Conservation (phyloP, 805 yeast genomes). For the Saccharomycopsis sp. region DNA sequence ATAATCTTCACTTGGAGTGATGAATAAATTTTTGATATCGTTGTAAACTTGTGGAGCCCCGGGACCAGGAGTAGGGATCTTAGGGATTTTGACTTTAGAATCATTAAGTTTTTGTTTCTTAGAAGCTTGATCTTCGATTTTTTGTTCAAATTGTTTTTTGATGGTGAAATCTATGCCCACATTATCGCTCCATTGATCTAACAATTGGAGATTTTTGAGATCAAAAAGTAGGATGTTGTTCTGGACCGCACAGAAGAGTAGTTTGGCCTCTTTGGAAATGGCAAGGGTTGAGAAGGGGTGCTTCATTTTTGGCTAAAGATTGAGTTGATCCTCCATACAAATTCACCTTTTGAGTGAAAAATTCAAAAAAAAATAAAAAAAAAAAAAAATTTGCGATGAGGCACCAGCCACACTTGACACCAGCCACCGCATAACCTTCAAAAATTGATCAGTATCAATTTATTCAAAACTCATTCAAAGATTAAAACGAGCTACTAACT, state of each 20-base stretch:
- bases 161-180: slow-evolving; percentile 36
- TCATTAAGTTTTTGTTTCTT: slow-evolving; percentile 17
- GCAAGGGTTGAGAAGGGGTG: slow-evolving; percentile 61
- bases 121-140: slow-evolving; percentile 24
- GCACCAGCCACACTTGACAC: too few relatives aligned
- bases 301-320: slow-evolving; percentile 25
- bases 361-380: too few relatives aligned
- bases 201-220: slow-evolving; percentile 27
- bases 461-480: too few relatives aligned
- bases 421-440: too few relatives aligned
- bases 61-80: slow-evolving; percentile 51
- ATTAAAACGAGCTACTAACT: too few relatives aligned
- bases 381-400: too few relatives aligned
- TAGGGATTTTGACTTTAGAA: slow-evolving; percentile 30
- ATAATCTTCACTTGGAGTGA: slow-evolving; percentile 42
- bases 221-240: slow-evolving; percentile 48
- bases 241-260: slow-evolving; percentile 47
- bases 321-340: too few relatives aligned
- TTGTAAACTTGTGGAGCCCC: slow-evolving; percentile 62
- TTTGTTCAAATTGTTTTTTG: slow-evolving; percentile 37
- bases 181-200: slow-evolving; percentile 59
- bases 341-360: too few relatives aligned
- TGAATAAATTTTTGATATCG: slow-evolving; percentile 51
- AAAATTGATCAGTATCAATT: too few relatives aligned
- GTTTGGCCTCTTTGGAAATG: slow-evolving; percentile 33